A percentile compares a stretch with the other conserved stretches of the same genome.
Conservation (phyloP, 2,329 filamentous ascomycete species). For the Aspergillus glaucus region DNA sequence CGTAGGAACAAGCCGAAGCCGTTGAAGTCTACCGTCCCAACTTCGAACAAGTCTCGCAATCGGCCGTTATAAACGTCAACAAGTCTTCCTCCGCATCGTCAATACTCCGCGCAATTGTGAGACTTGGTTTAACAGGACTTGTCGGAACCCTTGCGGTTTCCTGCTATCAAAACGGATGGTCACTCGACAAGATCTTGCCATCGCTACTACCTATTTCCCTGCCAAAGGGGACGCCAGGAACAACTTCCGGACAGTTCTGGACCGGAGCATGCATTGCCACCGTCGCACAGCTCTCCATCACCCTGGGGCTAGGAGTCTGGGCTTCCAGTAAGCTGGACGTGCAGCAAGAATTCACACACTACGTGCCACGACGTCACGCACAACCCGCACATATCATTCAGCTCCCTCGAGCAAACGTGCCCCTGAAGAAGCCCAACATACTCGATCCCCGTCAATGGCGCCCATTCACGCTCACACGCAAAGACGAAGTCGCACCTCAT, state of each 20-base stretch:
- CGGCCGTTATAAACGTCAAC: conserved; percentile 11
- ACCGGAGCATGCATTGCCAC: conserved; percentile 15
- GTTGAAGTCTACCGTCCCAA: conserved; percentile 15
- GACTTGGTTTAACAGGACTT: conserved; percentile 5
- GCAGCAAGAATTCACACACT: conserved; percentile 19
- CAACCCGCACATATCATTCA: not conserved
- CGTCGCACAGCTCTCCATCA: conserved; percentile 13
- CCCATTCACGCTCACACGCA: conserved; percentile 37
- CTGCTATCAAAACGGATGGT: not conserved
- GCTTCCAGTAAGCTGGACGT: conserved; percentile 15
- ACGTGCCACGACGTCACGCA: conserved; percentile 24
- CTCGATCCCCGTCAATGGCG: conserved; percentile 36
- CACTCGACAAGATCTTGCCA: not conserved
- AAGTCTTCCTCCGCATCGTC: not conserved
- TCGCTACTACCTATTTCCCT: not conserved
- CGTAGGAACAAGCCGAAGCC: conserved; percentile 12
- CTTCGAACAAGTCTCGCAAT: conserved; percentile 16
- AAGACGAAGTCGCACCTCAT: conserved; percentile 11
- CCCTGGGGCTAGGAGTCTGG: conserved; percentile 12
- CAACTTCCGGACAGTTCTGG: conserved; percentile 9
- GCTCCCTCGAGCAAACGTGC: not conserved
- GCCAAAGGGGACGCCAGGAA: not conserved
- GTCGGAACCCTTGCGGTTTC: conserved; percentile 3
- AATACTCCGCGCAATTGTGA: conserved; percentile 1
- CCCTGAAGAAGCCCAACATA: conserved; percentile 23